Conservation (phyloP, 441 rosid species). For the Syzygium malaccense region DNA sequence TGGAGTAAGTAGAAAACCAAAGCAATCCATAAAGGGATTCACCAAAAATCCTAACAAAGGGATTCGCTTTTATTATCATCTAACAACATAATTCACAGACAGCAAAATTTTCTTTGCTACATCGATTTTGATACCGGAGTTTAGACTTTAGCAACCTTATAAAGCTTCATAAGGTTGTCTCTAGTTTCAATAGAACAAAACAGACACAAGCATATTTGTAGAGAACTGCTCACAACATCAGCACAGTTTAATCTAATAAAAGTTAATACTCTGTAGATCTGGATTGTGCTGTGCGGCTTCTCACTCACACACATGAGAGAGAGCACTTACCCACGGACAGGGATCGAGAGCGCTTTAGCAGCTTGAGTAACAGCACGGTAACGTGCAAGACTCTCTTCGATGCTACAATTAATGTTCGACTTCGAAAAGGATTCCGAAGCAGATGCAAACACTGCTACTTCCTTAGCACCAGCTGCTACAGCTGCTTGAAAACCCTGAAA, state of each 20-base stretch:
- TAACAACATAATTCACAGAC: not conserved
- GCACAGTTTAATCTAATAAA: not conserved
- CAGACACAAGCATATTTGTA: not conserved
- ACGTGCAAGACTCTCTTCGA: constrained; percentile 87
- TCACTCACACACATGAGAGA: not conserved
- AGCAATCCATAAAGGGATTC: not conserved
- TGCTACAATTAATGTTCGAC: constrained; percentile 91
- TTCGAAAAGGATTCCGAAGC: constrained; percentile 96
- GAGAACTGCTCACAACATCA: not conserved
- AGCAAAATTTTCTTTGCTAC: not conserved
- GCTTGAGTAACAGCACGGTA: constrained; percentile 68
- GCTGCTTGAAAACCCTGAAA: constrained; percentile 96
- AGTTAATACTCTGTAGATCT: not conserved
- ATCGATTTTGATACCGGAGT: not conserved
- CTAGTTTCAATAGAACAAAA: not conserved
- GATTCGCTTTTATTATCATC: not conserved
- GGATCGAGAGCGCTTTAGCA: constrained; percentile 68
- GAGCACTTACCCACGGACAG: constrained; percentile 78
- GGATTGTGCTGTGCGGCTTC: not conserved
- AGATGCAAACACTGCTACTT: constrained; percentile 93
- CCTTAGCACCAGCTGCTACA: constrained; percentile 92
- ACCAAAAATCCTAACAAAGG: not conserved
- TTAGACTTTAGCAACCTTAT: not conserved
- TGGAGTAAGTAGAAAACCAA: not conserved
- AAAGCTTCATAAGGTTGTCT: not conserved